phyloP scores from a whole-genome alignment of 2,329 filamentous ascomycete genomes.

The Exserohilum turcica region DNA sequence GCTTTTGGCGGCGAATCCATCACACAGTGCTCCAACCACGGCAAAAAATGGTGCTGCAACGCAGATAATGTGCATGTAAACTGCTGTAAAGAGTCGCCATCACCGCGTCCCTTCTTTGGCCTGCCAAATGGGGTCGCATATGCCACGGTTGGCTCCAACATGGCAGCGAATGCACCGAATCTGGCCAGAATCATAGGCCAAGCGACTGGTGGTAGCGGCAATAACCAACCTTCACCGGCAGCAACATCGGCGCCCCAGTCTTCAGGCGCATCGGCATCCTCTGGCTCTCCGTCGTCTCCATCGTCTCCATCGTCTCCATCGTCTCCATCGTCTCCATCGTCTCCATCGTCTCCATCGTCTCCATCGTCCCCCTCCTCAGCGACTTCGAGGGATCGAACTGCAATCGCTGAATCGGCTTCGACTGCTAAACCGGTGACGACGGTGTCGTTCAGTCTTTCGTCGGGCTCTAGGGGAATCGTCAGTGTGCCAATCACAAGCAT shows the following conservation, averaged over 20 bases:
- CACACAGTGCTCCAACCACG: slow-evolving; percentile 39
- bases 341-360: slow-evolving; percentile 2
- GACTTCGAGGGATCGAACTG: slow-evolving; percentile 1
- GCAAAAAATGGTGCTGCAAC: slow-evolving; percentile 46
- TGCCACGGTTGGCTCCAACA: slow-evolving; percentile 37
- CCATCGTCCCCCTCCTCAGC: slow-evolving; percentile 4
- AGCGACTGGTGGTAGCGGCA: slow-evolving; percentile 16
- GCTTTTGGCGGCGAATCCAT: slow-evolving; percentile 39
- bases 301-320: background rate
- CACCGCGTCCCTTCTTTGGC: slow-evolving; percentile 41
- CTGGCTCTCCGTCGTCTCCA: background rate
- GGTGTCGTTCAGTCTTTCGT: slow-evolving; percentile 28
- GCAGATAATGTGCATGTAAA: slow-evolving; percentile 34
- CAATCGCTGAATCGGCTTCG: background rate
- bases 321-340: slow-evolving; percentile 11
- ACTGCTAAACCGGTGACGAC: slow-evolving; percentile 29
- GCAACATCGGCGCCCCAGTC: slow-evolving; percentile 16
- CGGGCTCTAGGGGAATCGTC: slow-evolving; percentile 30
- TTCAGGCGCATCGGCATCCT: background rate
- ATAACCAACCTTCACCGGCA: slow-evolving; percentile 11
- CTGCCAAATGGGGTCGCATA: slow-evolving; percentile 40
- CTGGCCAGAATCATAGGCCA: slow-evolving; percentile 37
- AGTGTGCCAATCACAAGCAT: slow-evolving; percentile 30
- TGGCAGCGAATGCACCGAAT: slow-evolving; percentile 22
- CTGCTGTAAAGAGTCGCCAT: slow-evolving; percentile 40